Conservation (phyloP, 2,329 filamentous ascomycete genomes). For the Helminthosporium solani region DNA sequence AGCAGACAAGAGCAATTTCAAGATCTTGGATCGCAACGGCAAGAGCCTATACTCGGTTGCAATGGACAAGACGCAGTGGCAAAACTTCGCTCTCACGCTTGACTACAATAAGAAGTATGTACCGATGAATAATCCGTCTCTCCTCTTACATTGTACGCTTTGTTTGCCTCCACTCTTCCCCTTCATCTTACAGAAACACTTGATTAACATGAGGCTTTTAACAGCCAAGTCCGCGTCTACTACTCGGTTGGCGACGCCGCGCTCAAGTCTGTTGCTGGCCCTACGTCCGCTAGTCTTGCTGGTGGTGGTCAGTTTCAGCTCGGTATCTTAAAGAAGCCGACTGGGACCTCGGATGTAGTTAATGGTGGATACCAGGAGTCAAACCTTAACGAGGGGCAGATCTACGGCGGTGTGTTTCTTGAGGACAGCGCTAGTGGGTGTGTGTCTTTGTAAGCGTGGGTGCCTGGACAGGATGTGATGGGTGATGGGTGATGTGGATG, state of each 20-base stretch:
- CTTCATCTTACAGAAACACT: too few relatives aligned
- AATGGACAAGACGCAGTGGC: slow-evolving; percentile 55
- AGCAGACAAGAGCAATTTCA: slow-evolving; percentile 50
- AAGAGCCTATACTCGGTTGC: slow-evolving; percentile 51
- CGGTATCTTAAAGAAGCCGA: slow-evolving; percentile 63
- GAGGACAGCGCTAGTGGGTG: slow-evolving; percentile 40
- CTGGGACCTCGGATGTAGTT: slow-evolving; percentile 45
- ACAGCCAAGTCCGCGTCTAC: slow-evolving; percentile 58
- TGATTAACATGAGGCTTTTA: background rate
- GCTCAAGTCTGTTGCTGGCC: slow-evolving; percentile 51
- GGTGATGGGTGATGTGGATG: too few relatives aligned
- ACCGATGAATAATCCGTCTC: too few relatives aligned
- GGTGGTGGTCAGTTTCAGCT: slow-evolving; percentile 64
- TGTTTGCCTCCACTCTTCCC: too few relatives aligned
- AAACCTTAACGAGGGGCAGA: slow-evolving; percentile 42
- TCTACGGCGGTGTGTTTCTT: slow-evolving; percentile 43
- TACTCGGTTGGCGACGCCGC: slow-evolving; percentile 54
- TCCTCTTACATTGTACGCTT: too few relatives aligned
- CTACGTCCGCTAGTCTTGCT: slow-evolving; percentile 53
- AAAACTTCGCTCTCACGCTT: slow-evolving; percentile 62
- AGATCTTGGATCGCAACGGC: slow-evolving; percentile 40
- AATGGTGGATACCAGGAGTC: slow-evolving; percentile 39
- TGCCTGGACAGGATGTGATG: too few relatives aligned
- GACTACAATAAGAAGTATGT: slow-evolving; percentile 59
- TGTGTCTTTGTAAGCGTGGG: slow-evolving; percentile 32